Conservation (phyloP, 192 early-diverging fungal species). For the Podila epigama region DNA sequence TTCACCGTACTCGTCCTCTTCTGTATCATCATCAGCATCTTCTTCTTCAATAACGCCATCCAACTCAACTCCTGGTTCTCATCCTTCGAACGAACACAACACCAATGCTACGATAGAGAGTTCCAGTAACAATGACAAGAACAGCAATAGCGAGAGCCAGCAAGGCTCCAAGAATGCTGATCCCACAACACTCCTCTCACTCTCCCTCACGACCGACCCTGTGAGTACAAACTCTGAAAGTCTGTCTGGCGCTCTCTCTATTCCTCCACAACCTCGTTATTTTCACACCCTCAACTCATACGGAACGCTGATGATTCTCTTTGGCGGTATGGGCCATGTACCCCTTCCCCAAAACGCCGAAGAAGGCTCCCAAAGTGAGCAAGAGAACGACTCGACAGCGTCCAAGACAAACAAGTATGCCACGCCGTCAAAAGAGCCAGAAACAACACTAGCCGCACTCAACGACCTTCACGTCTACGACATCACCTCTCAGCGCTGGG, state of each 20-base stretch:
- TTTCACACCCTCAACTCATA: conserved; percentile 18
- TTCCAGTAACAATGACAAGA: neutral
- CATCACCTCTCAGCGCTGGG: conserved; percentile 14
- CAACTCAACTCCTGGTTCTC: neutral
- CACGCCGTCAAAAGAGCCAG: neutral
- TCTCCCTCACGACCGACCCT: conserved; percentile 12
- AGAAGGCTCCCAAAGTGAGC: neutral
- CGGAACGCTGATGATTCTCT: conserved; percentile 6
- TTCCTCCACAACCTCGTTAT: conserved; percentile 9
- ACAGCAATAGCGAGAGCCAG: too few species aligned
- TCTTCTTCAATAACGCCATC: neutral
- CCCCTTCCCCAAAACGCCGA: neutral
- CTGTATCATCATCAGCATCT: too few species aligned
- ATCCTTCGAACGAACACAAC: too few species aligned
- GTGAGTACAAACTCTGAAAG: conserved; percentile 1
- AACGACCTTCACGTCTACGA: conserved; percentile 17
- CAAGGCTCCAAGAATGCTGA: neutral
- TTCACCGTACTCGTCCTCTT: neutral
- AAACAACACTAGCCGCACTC: neutral
- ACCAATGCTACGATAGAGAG: too few species aligned
- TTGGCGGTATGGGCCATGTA: conserved; percentile 15
- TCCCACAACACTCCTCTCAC: conserved; percentile 12
- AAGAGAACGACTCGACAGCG: too few species aligned
- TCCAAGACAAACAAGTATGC: neutral
- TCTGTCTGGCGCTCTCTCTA: neutral